Conservation (phyloP, 2,329 filamentous ascomycete species). For the Fusarium neocosmosporiellum region DNA sequence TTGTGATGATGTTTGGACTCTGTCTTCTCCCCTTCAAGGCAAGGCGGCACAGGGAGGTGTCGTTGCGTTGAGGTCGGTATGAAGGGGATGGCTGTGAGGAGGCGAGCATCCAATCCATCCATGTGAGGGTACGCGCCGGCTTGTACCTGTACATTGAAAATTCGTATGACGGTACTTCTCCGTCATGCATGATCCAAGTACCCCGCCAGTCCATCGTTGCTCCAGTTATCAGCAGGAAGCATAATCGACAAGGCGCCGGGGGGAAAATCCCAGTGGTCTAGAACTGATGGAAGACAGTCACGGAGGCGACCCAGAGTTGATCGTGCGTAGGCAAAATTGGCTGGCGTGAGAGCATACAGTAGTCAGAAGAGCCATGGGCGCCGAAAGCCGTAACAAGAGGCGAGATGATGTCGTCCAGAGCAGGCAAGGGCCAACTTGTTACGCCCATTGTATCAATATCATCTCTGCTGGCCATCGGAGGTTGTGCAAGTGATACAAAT, state of each 20-base stretch:
- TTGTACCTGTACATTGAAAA: constrained; percentile 49
- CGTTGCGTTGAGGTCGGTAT: not conserved
- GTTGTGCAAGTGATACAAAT: constrained; percentile 40
- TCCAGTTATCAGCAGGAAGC: constrained; percentile 32
- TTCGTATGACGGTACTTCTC: constrained; percentile 51
- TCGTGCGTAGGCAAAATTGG: constrained; percentile 9
- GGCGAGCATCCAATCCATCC: constrained; percentile 17
- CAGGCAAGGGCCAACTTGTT: constrained; percentile 14
- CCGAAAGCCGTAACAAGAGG: constrained; percentile 5
- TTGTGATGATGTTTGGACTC: constrained; percentile 15
- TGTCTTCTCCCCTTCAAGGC: constrained; percentile 10
- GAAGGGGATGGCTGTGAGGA: constrained; percentile 25
- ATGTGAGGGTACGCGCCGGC: constrained; percentile 40
- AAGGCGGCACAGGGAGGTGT: constrained; percentile 17
- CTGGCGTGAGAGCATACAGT: constrained; percentile 1
- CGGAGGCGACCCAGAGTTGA: constrained; percentile 18
- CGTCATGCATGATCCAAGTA: constrained; percentile 51
- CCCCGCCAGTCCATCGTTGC: constrained; percentile 38
- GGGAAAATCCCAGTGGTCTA: constrained; percentile 34
- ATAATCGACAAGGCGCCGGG: constrained; percentile 25
- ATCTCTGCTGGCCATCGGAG: constrained; percentile 13
- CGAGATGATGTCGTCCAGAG: constrained; percentile 13
- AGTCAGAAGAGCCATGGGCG: not conserved
- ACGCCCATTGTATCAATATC: constrained; percentile 24
- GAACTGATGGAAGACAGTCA: constrained; percentile 34